Evolutionary conservation across 139 green algal species (phyloP), one percentile per base, ranked within the genome.

Genomic region (Picochlorum sp.): DNA sequence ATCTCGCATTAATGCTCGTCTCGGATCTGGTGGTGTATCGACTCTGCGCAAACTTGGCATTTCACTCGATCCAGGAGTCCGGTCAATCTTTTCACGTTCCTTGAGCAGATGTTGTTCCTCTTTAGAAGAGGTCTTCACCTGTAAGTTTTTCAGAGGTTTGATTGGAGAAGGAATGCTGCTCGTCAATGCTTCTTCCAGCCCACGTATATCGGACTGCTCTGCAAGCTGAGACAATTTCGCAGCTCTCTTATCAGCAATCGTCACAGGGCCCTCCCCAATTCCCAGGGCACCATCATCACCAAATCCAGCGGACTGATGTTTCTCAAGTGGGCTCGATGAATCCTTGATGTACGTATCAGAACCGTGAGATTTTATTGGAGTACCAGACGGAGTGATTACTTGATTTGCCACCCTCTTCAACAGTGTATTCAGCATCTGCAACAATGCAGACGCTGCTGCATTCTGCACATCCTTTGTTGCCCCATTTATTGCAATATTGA

Each of bases 361-460:
- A 6, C n/a, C 38, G 4, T 0, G 2, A 41, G 34, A 41, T 6
- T 70, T 45, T 4, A 13, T 18, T 9, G 34, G 34, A 11, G 34
- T 41, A 20, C 18, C 13, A 61, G 0, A 56, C n/a, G 47, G 47
- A n/a, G 54, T 57, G 49, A 68, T 41, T 24, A 81, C 61, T 52
- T 82, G 79, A 13, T 77, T 64, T 3, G 76, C 88, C 14, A 94
- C 80, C 15, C 86, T 80, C 76, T 91, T 93, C 4, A 85, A 57
- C 21, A 92, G 74, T 10, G 89, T 94, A 73, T 94, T 94, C 23
- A 95, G 74, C 82, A 93, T 93, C 45, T 89, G 80, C 65, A 95
- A 80, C 74, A 96, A 75, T 8, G 89, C 88, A 11, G 85, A 90
- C 62, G 71, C 74, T 0, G 89, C 85, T 2, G 88, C 91, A 41